phyloP scores from a whole-genome alignment of 805 yeast genomes.

The Lachancea thermotolerans region DNA sequence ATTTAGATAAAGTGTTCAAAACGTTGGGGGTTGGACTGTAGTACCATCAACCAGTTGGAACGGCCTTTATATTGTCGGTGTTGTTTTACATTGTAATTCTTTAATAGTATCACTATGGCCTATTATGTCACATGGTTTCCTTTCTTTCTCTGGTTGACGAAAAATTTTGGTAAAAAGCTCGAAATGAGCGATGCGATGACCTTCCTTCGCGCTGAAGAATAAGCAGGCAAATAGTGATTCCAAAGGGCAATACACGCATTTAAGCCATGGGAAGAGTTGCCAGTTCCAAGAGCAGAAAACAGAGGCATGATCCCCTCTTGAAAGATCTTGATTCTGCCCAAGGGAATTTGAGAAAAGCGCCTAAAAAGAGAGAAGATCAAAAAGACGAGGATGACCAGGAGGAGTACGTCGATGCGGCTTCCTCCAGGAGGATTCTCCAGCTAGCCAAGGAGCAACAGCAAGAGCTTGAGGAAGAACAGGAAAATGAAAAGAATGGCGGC shows the following conservation, averaged over 20 bases:
- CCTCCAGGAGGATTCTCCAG: slow-evolving; percentile 79
- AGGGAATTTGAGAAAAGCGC: slow-evolving; percentile 55
- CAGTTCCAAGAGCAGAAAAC: slow-evolving; percentile 43
- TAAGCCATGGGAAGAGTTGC: slow-evolving; percentile 61
- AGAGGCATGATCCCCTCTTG: slow-evolving; percentile 75
- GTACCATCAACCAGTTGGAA: background rate
- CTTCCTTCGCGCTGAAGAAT: background rate
- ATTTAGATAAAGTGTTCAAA: background rate
- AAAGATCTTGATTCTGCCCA: slow-evolving; percentile 69
- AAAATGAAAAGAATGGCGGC: slow-evolving; percentile 24
- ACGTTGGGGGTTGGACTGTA: background rate
- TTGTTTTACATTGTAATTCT: too few species aligned
- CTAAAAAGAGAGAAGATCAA: slow-evolving; percentile 31
- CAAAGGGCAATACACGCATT: background rate
- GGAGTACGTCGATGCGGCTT: slow-evolving; percentile 66
- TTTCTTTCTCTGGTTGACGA: background rate
- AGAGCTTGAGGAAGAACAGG: slow-evolving; percentile 71
- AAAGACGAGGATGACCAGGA: slow-evolving; percentile 42
- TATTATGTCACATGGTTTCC: background rate
- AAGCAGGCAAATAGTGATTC: background rate
- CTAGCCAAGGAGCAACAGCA: slow-evolving; percentile 91
- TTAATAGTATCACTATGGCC: background rate
- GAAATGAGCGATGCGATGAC: slow-evolving; percentile 7
- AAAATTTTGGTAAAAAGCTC: slow-evolving; percentile 2
- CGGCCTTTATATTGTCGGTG: too few species aligned